Percentiles rank a stretch among this genome's conserved stretches.
phyloP scores from a whole-genome alignment of 164 flowering plant genomes.

The Kingdonia uniflora region DNA sequence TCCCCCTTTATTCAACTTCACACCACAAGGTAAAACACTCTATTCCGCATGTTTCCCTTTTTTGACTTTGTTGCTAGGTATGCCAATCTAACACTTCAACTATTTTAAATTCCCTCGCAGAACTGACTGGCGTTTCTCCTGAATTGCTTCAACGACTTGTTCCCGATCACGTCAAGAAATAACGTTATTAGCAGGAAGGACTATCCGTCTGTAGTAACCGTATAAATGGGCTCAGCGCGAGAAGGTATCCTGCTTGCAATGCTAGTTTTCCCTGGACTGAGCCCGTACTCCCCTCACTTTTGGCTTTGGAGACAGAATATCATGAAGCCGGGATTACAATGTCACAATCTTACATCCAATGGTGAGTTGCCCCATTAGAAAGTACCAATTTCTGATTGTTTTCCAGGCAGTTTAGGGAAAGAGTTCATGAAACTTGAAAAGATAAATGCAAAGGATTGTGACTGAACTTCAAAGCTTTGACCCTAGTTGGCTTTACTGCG shows the following conservation, averaged over 20 bases:
- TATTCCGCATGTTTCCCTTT: background rate
- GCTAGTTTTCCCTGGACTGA: conserved; percentile 3
- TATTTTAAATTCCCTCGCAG: conserved; percentile 22
- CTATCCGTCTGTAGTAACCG: conserved; percentile 4
- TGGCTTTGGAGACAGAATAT: background rate
- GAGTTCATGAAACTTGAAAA: no score
- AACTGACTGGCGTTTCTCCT: conserved; percentile 47
- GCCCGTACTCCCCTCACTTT: background rate
- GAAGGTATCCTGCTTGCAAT: conserved; percentile 1
- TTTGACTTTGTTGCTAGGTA: background rate
- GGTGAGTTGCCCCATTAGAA: no score
- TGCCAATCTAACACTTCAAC: background rate
- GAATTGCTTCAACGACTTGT: conserved; percentile 60
- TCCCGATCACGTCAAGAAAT: conserved; percentile 49
- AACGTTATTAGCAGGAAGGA: conserved; percentile 6
- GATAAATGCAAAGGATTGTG: no score
- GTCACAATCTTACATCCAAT: no score
- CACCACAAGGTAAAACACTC: conserved; percentile 59
- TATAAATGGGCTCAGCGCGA: conserved; percentile 1
- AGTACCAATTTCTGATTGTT: no score
- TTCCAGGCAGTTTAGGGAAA: no score
- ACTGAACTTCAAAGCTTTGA: no score
- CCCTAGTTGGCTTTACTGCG: no score
- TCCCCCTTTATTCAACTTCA: conserved; percentile 84
- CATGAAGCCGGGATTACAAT: no score